Percentiles rank a stretch among this genome's conserved stretches.
Evolutionary conservation across 495 filamentous ascomycete genomes (phyloP).

Genomic region (Penicillium paxilli): DNA sequence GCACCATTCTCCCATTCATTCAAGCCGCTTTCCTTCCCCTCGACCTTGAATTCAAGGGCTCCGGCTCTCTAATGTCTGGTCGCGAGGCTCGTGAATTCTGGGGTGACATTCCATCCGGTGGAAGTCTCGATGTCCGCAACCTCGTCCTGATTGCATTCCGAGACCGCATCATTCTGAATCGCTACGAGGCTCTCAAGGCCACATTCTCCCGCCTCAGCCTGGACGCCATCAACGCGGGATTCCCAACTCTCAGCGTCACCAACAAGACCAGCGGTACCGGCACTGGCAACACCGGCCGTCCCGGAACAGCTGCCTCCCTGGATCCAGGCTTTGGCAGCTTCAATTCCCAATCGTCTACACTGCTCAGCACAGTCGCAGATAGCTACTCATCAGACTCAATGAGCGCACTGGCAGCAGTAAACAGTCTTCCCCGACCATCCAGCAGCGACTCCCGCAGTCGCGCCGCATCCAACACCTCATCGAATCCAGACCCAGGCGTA

Average conservation of each 20-base stretch:
- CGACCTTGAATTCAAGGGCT: constrained; percentile 90
- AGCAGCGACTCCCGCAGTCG: constrained; percentile 58
- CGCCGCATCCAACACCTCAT: constrained; percentile 85
- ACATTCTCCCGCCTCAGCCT: constrained; percentile 91
- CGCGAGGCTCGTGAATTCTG: constrained; percentile 87
- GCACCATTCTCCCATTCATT: constrained; percentile 86
- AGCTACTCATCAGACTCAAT: constrained; percentile 51
- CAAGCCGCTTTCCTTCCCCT: constrained; percentile 95
- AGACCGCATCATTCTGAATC: constrained; percentile 80
- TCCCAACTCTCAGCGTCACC: constrained; percentile 46
- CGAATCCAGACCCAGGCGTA: constrained; percentile 47
- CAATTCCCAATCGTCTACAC: constrained; percentile 71
- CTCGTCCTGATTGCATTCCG: constrained; percentile 89
- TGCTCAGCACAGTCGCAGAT: constrained; percentile 57
- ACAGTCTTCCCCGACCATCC: constrained; percentile 38
- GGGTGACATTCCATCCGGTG: constrained; percentile 55
- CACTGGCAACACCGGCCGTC: constrained; percentile 50
- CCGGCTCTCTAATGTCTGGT: constrained; percentile 70
- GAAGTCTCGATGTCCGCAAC: constrained; percentile 78
- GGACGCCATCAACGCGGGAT: constrained; percentile 69
- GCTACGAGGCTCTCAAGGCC: constrained; percentile 80
- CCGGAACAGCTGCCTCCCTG: constrained; percentile 68
- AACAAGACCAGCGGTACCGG: constrained; percentile 45
- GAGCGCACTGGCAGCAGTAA: constrained; percentile 33
- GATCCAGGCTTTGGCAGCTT: constrained; percentile 70